These are phyloP conservation scores for Ophiocordyceps polyrhachis-furcata DNA, from an alignment of 2,329 filamentous ascomycete species.

Conservation along the genomic window DNA sequence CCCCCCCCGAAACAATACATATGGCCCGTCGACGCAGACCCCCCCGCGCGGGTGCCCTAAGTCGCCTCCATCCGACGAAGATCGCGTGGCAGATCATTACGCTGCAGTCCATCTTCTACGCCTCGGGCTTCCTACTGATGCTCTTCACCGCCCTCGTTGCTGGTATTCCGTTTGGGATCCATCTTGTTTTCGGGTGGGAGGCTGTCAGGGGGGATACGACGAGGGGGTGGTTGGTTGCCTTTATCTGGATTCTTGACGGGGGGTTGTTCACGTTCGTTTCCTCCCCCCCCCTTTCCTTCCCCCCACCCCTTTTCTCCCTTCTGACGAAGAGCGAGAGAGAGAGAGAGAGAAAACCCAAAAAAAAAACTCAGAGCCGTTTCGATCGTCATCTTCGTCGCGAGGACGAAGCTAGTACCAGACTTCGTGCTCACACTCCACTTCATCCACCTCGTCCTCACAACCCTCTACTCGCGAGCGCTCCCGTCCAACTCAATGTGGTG, in stretches of 20 bases:
- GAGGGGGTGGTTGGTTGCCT: slow-evolving; percentile 39
- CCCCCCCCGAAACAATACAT: slow-evolving; percentile 15
- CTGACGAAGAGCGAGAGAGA: too few relatives aligned
- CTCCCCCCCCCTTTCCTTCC: background rate
- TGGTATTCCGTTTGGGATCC: slow-evolving; percentile 32
- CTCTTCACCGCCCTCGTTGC: slow-evolving; percentile 40
- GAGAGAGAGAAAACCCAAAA: background rate
- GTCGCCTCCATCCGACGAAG: slow-evolving; percentile 40
- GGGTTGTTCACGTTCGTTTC: slow-evolving; percentile 30
- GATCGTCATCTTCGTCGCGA: slow-evolving; percentile 65
- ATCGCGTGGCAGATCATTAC: slow-evolving; percentile 40
- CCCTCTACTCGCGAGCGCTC: slow-evolving; percentile 57
- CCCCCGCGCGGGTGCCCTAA: slow-evolving; percentile 38
- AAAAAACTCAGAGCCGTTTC: slow-evolving; percentile 51
- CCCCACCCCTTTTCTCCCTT: background rate
- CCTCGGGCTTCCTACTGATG: slow-evolving; percentile 29
- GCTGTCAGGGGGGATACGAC: slow-evolving; percentile 42
- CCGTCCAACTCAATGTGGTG: slow-evolving; percentile 79
- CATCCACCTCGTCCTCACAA: slow-evolving; percentile 60
- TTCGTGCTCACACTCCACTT: slow-evolving; percentile 81
- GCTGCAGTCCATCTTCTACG: slow-evolving; percentile 38
- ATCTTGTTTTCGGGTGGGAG: slow-evolving; percentile 39
- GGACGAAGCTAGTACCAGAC: slow-evolving; percentile 87
- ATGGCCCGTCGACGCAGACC: slow-evolving; percentile 17
- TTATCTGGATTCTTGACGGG: slow-evolving; percentile 38